These are phyloP conservation scores for Starmerella ratchasimensis DNA, from an alignment of 805 yeast species.

Conservation along the genomic window DNA sequence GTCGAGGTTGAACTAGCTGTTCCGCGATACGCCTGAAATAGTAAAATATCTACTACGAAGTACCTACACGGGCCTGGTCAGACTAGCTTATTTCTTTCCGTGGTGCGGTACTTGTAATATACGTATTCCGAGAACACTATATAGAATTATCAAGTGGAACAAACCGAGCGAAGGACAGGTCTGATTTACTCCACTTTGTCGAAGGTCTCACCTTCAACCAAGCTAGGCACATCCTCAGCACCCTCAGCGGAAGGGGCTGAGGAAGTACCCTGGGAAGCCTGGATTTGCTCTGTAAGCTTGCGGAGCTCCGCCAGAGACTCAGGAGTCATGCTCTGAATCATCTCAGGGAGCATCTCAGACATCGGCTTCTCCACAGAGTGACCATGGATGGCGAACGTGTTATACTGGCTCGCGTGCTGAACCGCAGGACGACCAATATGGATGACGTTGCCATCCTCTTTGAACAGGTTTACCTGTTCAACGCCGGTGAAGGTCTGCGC, in stretches of 20 bases:
- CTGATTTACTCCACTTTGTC: conserved; percentile 43
- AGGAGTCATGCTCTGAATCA: conserved; percentile 91
- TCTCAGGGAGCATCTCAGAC: conserved; percentile 84
- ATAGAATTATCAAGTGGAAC: too few species aligned
- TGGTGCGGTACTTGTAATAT: too few species aligned
- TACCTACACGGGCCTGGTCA: too few species aligned
- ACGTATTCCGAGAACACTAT: too few species aligned
- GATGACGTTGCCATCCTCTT: conserved; percentile 87
- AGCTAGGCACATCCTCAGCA: conserved; percentile 42
- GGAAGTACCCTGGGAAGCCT: conserved; percentile 36
- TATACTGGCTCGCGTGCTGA: conserved; percentile 79
- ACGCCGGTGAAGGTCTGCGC: conserved; percentile 79
- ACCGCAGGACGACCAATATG: conserved; percentile 95
- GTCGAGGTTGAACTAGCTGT: too few species aligned
- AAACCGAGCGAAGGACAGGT: too few species aligned
- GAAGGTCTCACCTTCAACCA: conserved; percentile 81
- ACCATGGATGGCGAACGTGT: conserved; percentile 92
- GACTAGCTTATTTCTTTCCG: too few species aligned
- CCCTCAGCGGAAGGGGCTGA: conserved; percentile 34
- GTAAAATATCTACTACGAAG: too few species aligned
- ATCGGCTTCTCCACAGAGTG: conserved; percentile 84
- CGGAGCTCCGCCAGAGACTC: conserved; percentile 84
- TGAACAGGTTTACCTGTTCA: conserved; percentile 96
- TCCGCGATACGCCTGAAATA: too few species aligned
- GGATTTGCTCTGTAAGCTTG: conserved; percentile 79